A percentile compares a stretch with the other conserved stretches of the same genome.
Evolutionary conservation across 2,329 filamentous ascomycete species (phyloP).

Genomic region (Trichoderma arundinaceum): DNA sequence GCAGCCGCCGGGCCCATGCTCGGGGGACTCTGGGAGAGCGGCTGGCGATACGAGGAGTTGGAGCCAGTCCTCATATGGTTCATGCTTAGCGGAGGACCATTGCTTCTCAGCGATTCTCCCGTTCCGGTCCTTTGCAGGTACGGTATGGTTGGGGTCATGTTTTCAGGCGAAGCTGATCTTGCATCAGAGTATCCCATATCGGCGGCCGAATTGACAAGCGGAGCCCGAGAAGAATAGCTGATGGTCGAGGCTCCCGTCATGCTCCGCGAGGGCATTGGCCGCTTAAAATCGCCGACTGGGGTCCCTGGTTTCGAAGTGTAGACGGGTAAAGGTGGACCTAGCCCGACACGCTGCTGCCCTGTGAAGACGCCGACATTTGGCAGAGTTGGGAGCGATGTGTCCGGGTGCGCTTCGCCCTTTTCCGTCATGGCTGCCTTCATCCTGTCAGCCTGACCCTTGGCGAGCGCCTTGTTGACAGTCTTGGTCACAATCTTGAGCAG

Average conservation of each 20-base stretch:
- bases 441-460: constrained; percentile 72
- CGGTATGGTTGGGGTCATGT: constrained; percentile 33
- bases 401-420: constrained; percentile 55
- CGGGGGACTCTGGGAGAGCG: constrained; percentile 40
- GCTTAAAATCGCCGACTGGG: constrained; percentile 56
- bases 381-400: constrained; percentile 72
- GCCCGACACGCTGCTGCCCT: constrained; percentile 41
- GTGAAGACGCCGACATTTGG: constrained; percentile 44
- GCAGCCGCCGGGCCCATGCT: constrained; percentile 39
- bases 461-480: constrained; percentile 88
- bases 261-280: constrained; percentile 53
- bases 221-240: constrained; percentile 69
- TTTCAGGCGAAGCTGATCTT: constrained; percentile 44
- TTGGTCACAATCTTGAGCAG: constrained; percentile 82
- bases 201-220: constrained; percentile 64
- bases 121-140: constrained; percentile 46
- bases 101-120: constrained; percentile 45
- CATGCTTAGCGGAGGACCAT: constrained; percentile 35
- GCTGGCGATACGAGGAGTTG: constrained; percentile 31
- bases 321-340: constrained; percentile 60
- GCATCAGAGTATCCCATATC: constrained; percentile 62
- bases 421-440: constrained; percentile 61
- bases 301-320: constrained; percentile 63
- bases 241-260: constrained; percentile 62
- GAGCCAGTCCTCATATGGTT: constrained; percentile 34